Evolutionary conservation across 2,329 filamentous ascomycete genomes (phyloP).

Genomic region (Nannizzia gypsea): DNA sequence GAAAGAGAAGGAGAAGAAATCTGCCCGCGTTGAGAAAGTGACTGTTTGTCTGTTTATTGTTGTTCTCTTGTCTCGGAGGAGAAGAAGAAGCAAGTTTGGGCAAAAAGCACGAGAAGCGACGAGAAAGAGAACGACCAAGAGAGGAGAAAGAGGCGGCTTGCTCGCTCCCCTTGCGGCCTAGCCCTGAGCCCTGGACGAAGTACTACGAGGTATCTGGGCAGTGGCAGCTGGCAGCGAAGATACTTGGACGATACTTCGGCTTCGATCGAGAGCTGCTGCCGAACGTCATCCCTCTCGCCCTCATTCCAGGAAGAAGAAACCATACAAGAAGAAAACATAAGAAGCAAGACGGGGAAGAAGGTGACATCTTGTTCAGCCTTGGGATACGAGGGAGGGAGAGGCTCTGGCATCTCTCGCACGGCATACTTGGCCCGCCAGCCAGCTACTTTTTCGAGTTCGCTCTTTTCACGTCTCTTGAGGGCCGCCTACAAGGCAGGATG

Average conservation of each 20-base stretch:
- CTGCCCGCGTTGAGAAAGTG: background rate
- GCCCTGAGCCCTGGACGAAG: background rate
- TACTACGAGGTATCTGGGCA: background rate
- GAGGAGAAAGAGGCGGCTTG: background rate
- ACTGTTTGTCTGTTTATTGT: background rate
- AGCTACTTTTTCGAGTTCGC: background rate
- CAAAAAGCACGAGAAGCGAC: no score
- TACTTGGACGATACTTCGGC: background rate
- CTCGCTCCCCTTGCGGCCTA: background rate
- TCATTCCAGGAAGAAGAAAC: background rate
- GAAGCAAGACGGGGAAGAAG: background rate
- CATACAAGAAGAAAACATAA: background rate
- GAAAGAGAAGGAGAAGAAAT: background rate
- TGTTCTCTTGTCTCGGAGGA: background rate
- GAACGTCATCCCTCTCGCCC: background rate
- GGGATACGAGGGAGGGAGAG: background rate
- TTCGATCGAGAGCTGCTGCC: background rate
- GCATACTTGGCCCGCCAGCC: background rate
- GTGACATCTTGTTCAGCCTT: background rate
- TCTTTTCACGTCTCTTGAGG: no score
- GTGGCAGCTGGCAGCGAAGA: background rate
- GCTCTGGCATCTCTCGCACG: background rate
- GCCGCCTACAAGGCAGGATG: background rate
- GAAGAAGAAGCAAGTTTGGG: background rate
- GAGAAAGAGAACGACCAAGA: background rate